Evolutionary conservation across 2,329 filamentous ascomycete genomes (phyloP).

Genomic region (Pyricularia sp.): DNA sequence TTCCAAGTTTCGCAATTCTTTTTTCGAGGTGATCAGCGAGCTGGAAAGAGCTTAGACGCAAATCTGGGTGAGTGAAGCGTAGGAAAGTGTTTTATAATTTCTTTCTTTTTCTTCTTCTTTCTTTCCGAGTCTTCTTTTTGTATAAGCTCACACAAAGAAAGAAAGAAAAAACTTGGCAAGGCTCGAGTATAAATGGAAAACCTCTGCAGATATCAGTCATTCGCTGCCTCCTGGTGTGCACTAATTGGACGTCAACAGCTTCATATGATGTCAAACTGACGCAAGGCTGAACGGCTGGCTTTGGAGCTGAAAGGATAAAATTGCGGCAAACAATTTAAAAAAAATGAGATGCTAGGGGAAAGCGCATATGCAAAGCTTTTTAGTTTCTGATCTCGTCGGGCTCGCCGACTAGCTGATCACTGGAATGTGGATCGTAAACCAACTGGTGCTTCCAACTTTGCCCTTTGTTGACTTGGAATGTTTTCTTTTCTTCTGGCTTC

Average conservation of each 20-base stretch:
- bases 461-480: too few relatives aligned
- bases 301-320: not conserved
- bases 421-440: not conserved
- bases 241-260: not conserved
- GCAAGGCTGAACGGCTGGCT: not conserved
- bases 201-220: not conserved
- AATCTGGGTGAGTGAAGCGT: too few relatives aligned
- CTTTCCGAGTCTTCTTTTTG: not conserved
- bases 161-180: not conserved
- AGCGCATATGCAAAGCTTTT: not conserved
- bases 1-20: not conserved
- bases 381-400: not conserved
- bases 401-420: not conserved
- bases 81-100: too few relatives aligned
- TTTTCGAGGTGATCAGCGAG: not conserved
- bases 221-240: not conserved
- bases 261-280: not conserved
- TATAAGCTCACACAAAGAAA: too few relatives aligned
- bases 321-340: not conserved
- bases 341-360: not conserved
- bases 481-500: not conserved
- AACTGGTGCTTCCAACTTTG: too few relatives aligned
- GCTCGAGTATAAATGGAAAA: not conserved
- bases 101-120: not conserved
- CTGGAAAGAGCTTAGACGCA: not conserved